Evolutionary conservation across 2,329 filamentous ascomycete genomes (phyloP).

Genomic region (Hypoxylon sp.): DNA sequence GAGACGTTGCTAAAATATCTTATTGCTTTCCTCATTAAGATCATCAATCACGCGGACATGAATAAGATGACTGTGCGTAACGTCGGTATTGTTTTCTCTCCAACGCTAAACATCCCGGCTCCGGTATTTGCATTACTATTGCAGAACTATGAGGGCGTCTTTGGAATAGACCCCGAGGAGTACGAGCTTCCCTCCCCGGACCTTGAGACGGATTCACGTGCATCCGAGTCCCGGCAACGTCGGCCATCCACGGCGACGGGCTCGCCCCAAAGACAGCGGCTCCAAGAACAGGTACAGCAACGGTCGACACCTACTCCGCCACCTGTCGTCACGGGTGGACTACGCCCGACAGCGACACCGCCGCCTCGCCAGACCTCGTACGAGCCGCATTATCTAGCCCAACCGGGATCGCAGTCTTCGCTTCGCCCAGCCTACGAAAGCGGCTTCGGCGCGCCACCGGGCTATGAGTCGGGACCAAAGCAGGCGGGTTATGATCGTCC

Average conservation of each 20-base stretch:
- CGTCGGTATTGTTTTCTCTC: slow-evolving; percentile 97
- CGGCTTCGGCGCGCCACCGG: slow-evolving; percentile 56
- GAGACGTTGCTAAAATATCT: slow-evolving; percentile 86
- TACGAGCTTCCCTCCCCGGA: slow-evolving; percentile 69
- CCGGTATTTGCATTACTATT: slow-evolving; percentile 95
- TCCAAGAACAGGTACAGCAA: slow-evolving; percentile 60
- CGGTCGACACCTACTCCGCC: slow-evolving; percentile 68
- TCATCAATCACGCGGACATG: slow-evolving; percentile 88
- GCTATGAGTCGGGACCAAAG: slow-evolving; percentile 55
- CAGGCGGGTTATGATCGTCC: slow-evolving; percentile 59
- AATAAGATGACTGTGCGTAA: slow-evolving; percentile 99
- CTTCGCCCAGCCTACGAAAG: slow-evolving; percentile 64
- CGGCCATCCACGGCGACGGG: slow-evolving; percentile 67
- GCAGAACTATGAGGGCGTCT: slow-evolving; percentile 90
- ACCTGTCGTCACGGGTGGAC: slow-evolving; percentile 48
- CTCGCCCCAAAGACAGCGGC: slow-evolving; percentile 67
- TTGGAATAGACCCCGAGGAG: slow-evolving; percentile 78
- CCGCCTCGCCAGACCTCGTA: slow-evolving; percentile 60
- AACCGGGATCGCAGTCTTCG: slow-evolving; percentile 54
- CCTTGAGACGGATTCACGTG: slow-evolving; percentile 57
- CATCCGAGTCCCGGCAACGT: slow-evolving; percentile 55
- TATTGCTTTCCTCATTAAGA: slow-evolving; percentile 89
- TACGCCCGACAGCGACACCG: slow-evolving; percentile 61
- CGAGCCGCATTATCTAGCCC: slow-evolving; percentile 61
- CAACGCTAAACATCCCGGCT: slow-evolving; percentile 94